phyloP scores from a whole-genome alignment of 2,329 filamentous ascomycete species.

The Blumeriella jaapii region DNA sequence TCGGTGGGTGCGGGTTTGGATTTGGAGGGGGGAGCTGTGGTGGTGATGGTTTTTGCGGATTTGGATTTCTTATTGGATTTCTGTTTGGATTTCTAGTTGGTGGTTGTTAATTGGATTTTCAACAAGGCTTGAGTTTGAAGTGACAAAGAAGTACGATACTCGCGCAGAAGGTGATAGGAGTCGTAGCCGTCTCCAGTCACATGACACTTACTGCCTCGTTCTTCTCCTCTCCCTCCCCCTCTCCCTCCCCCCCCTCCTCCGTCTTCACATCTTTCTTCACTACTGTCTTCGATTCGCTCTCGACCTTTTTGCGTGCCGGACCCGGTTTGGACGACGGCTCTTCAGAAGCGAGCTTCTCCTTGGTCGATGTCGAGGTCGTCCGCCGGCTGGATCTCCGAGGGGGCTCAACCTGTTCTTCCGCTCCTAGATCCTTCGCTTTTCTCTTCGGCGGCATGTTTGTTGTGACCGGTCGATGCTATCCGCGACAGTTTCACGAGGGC shows the following conservation, averaged over 20 bases:
- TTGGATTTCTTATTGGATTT: no score
- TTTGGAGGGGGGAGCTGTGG: no score
- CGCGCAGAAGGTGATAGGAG: background rate
- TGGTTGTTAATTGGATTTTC: no score
- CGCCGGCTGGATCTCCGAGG: slow-evolving; percentile 21
- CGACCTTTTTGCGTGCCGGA: slow-evolving; percentile 4
- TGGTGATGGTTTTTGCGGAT: slow-evolving; percentile 4
- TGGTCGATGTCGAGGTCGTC: slow-evolving; percentile 10
- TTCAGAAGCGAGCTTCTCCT: slow-evolving; percentile 6
- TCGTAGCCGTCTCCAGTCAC: background rate
- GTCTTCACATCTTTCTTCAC: slow-evolving; percentile 5
- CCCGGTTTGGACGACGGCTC: slow-evolving; percentile 1
- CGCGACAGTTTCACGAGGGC: background rate
- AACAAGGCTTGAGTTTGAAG: no score
- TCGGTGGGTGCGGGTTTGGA: background rate
- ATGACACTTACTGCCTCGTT: slow-evolving; percentile 1
- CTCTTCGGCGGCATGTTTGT: slow-evolving; percentile 20
- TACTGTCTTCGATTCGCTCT: slow-evolving; percentile 4
- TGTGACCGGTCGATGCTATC: background rate
- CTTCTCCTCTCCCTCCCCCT: slow-evolving; percentile 3
- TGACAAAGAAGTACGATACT: background rate
- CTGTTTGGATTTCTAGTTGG: no score
- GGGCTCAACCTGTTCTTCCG: slow-evolving; percentile 9
- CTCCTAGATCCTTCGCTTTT: slow-evolving; percentile 18
- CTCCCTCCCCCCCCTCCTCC: background rate